Conservation (phyloP, 2,329 filamentous ascomycete species). For the Colletotrichum chrysophilum region DNA sequence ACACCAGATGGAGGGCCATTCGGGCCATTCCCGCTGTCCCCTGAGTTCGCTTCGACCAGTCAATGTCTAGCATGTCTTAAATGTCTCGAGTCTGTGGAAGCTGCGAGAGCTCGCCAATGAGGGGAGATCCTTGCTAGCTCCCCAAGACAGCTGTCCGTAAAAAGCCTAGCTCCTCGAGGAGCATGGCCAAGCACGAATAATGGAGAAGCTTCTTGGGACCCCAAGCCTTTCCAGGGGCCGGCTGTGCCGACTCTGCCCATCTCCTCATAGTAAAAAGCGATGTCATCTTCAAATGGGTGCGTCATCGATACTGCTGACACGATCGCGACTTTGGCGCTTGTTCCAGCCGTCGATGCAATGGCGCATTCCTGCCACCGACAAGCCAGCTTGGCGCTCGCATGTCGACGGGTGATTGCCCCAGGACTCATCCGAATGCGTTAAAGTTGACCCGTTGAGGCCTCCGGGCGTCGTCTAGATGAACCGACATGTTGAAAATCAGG, state of each 20-base stretch:
- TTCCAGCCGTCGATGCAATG: not conserved
- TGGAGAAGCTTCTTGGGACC: not conserved
- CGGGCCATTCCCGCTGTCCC: not conserved
- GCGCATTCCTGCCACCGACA: not conserved
- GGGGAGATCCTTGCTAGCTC: not conserved
- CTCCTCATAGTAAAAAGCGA: not conserved
- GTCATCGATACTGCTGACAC: slow-evolving; percentile 12
- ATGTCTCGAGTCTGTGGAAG: not conserved
- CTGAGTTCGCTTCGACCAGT: not conserved
- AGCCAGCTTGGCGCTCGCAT: not conserved
- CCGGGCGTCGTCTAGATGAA: not conserved
- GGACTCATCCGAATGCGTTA: not conserved
- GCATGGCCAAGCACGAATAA: slow-evolving; percentile 1
- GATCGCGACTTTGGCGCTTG: slow-evolving; percentile 17
- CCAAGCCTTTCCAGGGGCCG: not conserved
- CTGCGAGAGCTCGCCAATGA: not conserved
- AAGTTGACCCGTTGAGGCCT: slow-evolving; percentile 1
- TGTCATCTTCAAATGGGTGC: not conserved
- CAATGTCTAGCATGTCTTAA: not conserved
- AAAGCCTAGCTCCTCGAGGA: not conserved
- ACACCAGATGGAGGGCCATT: slow-evolving; percentile 1
- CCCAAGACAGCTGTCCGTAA: not conserved
- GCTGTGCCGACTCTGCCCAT: not conserved
- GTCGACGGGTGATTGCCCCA: not conserved
- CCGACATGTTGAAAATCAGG: not conserved